Conservation (phyloP, 257 asterid species). For the Sherardia arvensis region DNA sequence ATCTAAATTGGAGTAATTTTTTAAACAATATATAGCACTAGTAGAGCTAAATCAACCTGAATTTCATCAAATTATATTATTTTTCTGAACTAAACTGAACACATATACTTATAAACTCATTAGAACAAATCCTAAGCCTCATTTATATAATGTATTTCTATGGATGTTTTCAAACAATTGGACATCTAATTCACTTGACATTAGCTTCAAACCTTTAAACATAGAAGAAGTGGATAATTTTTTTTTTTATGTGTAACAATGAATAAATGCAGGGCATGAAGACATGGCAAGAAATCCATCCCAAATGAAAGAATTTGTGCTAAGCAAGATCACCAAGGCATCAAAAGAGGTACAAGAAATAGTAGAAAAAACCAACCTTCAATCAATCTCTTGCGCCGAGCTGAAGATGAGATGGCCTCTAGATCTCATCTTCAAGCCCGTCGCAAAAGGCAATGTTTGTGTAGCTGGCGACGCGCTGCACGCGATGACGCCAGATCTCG, state of each 20-base stretch:
- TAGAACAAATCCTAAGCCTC: no score
- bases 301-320: conserved; percentile 2
- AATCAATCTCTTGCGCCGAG: background rate
- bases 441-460: background rate
- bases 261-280: conserved; percentile 4
- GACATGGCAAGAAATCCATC: background rate
- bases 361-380: background rate
- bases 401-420: conserved; percentile 3
- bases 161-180: no score
- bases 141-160: no score
- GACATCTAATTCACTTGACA: no score
- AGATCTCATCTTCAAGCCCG: background rate
- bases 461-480: background rate
- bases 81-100: no score
- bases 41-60: no score
- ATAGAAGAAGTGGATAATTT: background rate
- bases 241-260: background rate
- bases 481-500: conserved; percentile 3
- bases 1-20: no score
- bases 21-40: no score
- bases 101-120: no score
- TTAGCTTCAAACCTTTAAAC: background rate
- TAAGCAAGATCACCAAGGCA: background rate
- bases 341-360: conserved; percentile 2
- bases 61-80: no score